A percentile compares a stretch with the other conserved stretches of the same genome.
Evolutionary conservation across 768 basidiomycete genomes (phyloP).

Genomic region (Fistulinella prunicolor): DNA sequence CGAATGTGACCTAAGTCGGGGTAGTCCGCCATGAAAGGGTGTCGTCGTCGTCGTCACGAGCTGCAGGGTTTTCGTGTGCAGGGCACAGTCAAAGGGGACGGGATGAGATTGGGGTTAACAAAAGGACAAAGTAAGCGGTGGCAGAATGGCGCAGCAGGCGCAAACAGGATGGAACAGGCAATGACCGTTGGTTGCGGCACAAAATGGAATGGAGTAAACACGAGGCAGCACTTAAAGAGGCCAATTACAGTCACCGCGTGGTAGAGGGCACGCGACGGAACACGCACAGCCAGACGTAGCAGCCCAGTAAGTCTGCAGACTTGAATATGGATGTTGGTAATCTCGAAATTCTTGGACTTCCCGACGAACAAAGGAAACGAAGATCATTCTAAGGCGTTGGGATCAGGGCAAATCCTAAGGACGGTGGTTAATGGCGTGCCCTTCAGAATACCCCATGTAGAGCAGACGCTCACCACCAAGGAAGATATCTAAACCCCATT

Average conservation of each 20-base stretch:
- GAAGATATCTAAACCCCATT: no score
- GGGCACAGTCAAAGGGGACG: neutral
- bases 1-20: constrained; percentile 23
- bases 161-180: constrained; percentile 23
- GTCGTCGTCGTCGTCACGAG: neutral
- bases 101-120: neutral
- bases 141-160: constrained; percentile 22
- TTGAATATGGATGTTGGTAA: neutral
- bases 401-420: no score
- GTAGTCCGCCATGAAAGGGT: constrained; percentile 26
- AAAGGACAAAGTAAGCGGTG: constrained; percentile 2
- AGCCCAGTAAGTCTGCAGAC: neutral
- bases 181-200: constrained; percentile 12
- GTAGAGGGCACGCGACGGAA: constrained; percentile 11
- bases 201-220: constrained; percentile 22
- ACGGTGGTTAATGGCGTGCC: no score
- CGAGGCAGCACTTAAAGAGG: constrained; percentile 33
- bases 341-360: neutral
- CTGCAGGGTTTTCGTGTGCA: neutral
- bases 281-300: neutral
- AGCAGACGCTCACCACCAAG: no score
- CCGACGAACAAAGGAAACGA: neutral
- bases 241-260: constrained; percentile 17
- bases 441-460: no score
- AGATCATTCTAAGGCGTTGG: neutral